A percentile compares a stretch with the other conserved stretches of the same genome.
These are phyloP conservation scores for Acanthamoeba triangularis DNA, from an alignment of 208 protist genomes.

Conservation along the genomic window DNA sequence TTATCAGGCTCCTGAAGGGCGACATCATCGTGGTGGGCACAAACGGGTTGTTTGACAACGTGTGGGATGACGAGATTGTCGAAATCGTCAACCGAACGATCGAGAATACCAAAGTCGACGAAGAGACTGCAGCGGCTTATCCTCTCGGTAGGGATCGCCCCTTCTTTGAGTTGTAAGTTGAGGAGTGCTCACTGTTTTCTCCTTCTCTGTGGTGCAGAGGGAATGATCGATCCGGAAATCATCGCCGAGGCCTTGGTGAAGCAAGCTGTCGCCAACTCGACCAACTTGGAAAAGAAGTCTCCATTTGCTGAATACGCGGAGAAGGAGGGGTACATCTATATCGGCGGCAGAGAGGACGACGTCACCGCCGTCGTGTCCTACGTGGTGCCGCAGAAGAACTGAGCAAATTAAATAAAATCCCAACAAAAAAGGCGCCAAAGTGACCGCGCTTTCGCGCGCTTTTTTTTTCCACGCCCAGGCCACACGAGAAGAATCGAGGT, in stretches of 20 bases:
- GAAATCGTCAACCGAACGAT: conserved; percentile 53
- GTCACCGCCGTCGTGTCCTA: not conserved
- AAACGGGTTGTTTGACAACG: conserved; percentile 61
- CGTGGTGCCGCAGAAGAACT: not conserved
- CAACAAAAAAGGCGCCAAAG: not conserved
- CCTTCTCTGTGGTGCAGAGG: not conserved
- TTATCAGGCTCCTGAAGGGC: not conserved
- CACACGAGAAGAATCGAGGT: not conserved
- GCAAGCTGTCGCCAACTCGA: conserved; percentile 10
- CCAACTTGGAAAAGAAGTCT: conserved; percentile 48
- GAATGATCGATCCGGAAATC: conserved; percentile 28
- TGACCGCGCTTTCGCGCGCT: not conserved
- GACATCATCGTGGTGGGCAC: conserved; percentile 45
- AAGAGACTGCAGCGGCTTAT: not conserved
- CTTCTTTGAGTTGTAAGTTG: not conserved
- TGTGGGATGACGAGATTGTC: conserved; percentile 61
- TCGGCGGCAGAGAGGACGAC: conserved; percentile 8
- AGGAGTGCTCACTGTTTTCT: not conserved
- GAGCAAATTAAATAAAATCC: not conserved
- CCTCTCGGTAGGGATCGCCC: not conserved
- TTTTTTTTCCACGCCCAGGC: not conserved
- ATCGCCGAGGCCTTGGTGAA: conserved; percentile 25
- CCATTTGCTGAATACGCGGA: not conserved
- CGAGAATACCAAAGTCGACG: not conserved
- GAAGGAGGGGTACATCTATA: conserved; percentile 28